Conservation (phyloP, 495 filamentous ascomycete genomes). For the Aspergillus hancockii region DNA sequence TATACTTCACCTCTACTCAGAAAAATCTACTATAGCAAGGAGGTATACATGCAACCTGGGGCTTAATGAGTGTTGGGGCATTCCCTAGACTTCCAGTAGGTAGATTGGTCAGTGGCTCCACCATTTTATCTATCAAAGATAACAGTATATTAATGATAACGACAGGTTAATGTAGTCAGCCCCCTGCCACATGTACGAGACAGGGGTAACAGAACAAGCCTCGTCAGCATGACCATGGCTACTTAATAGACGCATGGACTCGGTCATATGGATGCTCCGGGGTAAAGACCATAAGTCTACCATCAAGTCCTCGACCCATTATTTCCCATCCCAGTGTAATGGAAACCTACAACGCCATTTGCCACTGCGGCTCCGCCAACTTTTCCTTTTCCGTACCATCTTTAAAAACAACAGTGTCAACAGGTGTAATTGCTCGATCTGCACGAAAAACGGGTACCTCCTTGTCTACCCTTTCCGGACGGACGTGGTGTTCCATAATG, state of each 20-base stretch:
- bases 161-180: neutral
- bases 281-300: too few relatives aligned
- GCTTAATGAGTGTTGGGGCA: too few relatives aligned
- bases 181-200: neutral
- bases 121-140: too few relatives aligned
- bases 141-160: neutral
- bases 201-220: neutral
- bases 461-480: conserved; percentile 33
- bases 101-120: too few relatives aligned
- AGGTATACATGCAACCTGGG: too few relatives aligned
- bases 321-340: neutral
- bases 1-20: too few relatives aligned
- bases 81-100: too few relatives aligned
- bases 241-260: neutral
- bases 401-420: conserved; percentile 23
- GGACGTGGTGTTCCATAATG: conserved; percentile 26
- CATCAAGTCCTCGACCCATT: neutral
- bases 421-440: conserved; percentile 46
- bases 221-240: neutral
- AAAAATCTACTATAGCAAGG: too few relatives aligned
- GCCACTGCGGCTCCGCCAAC: conserved; percentile 15
- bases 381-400: conserved; percentile 20
- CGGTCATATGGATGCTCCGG: neutral
- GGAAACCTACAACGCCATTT: conserved; percentile 11
- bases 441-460: conserved; percentile 42